These are phyloP conservation scores for Capsaspora owczarzaki DNA, from an alignment of 78 protist species.

Conservation along the genomic window DNA sequence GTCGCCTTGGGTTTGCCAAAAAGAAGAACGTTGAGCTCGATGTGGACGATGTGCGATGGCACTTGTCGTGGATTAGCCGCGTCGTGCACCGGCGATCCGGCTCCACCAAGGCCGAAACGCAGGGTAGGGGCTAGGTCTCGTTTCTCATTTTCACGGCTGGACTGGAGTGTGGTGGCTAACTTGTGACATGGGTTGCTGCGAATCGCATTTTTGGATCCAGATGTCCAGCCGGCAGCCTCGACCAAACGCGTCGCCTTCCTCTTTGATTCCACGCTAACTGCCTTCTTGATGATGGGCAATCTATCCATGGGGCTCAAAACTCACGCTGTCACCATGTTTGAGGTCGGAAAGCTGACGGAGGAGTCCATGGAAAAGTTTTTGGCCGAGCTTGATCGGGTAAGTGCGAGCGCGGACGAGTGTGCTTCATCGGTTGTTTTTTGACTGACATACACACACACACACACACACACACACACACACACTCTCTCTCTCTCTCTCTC, in stretches of 20 bases:
- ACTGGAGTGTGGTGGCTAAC: not conserved
- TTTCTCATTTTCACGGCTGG: too few species aligned
- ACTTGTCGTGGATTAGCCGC: not conserved
- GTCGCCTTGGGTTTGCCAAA: conserved; percentile 79
- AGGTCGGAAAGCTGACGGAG: conserved; percentile 79
- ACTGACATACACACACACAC: too few species aligned
- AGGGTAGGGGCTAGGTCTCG: too few species aligned
- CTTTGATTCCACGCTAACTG: conserved; percentile 79
- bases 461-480: too few species aligned
- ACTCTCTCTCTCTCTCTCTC: not conserved
- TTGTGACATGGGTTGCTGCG: not conserved
- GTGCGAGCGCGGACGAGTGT: not conserved
- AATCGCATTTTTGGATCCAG: not conserved
- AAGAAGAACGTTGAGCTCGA: conserved; percentile 47
- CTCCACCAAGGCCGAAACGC: too few species aligned
- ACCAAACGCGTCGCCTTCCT: conserved; percentile 59
- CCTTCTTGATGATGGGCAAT: conserved; percentile 92
- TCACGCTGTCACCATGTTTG: conserved; percentile 92
- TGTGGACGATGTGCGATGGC: not conserved
- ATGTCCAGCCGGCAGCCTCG: not conserved
- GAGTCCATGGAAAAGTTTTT: conserved; percentile 66
- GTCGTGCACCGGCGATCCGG: too few species aligned
- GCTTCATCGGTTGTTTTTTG: not conserved
- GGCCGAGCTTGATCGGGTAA: conserved; percentile 51
- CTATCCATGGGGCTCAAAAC: conserved; percentile 71